Base-by-base conservation (phyloP, 306 rosid species). In the Sphenostylis stenocarpa region DNA sequence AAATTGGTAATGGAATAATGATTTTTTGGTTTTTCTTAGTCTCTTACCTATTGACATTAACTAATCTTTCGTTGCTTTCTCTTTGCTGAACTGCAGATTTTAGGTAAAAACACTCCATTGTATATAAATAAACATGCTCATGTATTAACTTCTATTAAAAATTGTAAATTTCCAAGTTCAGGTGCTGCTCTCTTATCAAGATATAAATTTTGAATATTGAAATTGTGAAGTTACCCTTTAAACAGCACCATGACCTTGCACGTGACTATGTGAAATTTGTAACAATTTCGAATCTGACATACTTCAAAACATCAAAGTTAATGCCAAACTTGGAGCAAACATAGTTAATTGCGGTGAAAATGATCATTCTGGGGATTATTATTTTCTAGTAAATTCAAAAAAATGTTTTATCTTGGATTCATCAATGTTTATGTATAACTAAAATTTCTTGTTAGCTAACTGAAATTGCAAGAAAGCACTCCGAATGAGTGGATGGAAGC, bases 1-100 rank as follows among this genome's bases (percentile, higher is more conserved):
- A 51, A 38, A 38, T 49, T 52, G 62, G 71, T 73, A 56, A 55
- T 52, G 36, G 39, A 70, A 52, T 82, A 31, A 52, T 76, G 44
- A 49, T 60, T 21, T 51, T 62, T 61, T 44, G 4, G 12, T 15
- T n/a, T 17, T 53, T 24, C 28, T 26, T 26, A 2, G 13, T 60
- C 29, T 43, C 19, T 21, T 52, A 16, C 16, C 45, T 20, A 19
- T n/a, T 64, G 23, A 24, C 53, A 38, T 10, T 38, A 10, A 4
- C 17, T 0, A 20, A 9, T 31, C 39, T 33, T 6, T 16, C 57
- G 16, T 29, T 51, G 24, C 36, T 45, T 75, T 62, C 29, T 44
- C 2, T 4, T 28, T 61, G 31, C 45, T 62, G 24, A 19, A 24
- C 56, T 24, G 21, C 53, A 5, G 0, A 67, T 67, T 67, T 3